Percentiles rank a stretch among this genome's conserved stretches.
phyloP scores from a whole-genome alignment of 2,329 filamentous ascomycete genomes.

The Lojkania enalia region DNA sequence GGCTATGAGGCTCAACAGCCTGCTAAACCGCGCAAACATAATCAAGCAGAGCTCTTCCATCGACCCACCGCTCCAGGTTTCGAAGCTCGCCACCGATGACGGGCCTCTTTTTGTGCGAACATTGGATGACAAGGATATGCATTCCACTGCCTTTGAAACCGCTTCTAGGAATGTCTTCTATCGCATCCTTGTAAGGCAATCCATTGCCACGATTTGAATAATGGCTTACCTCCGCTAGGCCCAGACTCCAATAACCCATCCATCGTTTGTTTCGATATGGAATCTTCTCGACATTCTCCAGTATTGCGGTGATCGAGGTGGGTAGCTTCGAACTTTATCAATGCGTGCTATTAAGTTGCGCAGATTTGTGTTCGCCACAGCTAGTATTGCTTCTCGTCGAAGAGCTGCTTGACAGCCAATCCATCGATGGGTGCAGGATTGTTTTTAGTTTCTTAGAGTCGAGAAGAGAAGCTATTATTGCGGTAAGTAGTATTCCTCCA shows the following conservation, averaged over 20 bases:
- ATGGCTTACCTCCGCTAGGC: constrained; percentile 56
- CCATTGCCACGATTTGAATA: constrained; percentile 5
- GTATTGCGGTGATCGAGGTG: constrained; percentile 80
- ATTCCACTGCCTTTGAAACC: constrained; percentile 75
- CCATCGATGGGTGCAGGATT: constrained; percentile 84
- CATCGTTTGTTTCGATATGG: constrained; percentile 83
- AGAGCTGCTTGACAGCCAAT: constrained; percentile 93
- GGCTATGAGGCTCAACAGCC: constrained; percentile 39
- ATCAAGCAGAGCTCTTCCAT: constrained; percentile 48
- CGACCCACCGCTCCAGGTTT: constrained; percentile 49
- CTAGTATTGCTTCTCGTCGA: constrained; percentile 90
- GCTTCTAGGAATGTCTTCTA: constrained; percentile 82
- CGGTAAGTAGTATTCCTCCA: constrained; percentile 53
- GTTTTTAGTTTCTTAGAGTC: constrained; percentile 97
- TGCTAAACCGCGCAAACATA: constrained; percentile 47
- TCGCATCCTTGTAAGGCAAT: constrained; percentile 67
- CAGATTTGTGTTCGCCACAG: constrained; percentile 69
- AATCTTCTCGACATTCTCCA: constrained; percentile 91
- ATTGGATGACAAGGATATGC: constrained; percentile 52
- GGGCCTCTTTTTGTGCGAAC: constrained; percentile 32
- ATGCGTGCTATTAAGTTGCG: constrained; percentile 5
- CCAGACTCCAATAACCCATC: constrained; percentile 73
- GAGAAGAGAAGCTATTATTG: constrained; percentile 82
- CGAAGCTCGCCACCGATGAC: constrained; percentile 41
- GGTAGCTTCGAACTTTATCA: constrained; percentile 44